A percentile compares a stretch with the other conserved stretches of the same genome.
phyloP scores from a whole-genome alignment of 164 flowering plant species.

The Euptelea pleiosperma region DNA sequence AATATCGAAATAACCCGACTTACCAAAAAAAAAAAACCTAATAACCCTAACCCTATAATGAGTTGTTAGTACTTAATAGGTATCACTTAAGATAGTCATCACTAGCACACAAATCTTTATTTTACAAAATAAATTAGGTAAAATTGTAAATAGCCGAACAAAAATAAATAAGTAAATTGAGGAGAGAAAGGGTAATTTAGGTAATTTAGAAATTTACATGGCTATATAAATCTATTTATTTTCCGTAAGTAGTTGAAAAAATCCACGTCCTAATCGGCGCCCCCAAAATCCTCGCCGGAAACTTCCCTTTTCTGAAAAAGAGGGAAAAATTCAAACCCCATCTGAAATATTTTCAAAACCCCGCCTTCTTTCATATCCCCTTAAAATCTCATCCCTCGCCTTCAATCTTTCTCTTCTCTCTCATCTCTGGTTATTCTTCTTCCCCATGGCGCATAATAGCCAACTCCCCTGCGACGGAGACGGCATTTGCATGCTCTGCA shows the following conservation, averaged over 20 bases:
- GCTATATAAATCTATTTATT: too few species aligned
- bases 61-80: too few species aligned
- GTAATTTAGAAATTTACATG: too few species aligned
- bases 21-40: too few species aligned
- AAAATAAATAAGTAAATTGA: neutral
- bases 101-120: too few species aligned
- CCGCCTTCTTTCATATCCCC: neutral
- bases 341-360: neutral
- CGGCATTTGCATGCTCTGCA: conserved; percentile 73
- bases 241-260: too few species aligned
- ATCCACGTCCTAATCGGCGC: too few species aligned
- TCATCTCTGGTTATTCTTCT: neutral
- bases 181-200: neutral
- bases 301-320: neutral
- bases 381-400: conserved; percentile 1
- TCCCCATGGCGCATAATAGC: conserved; percentile 33
- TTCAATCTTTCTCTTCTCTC: neutral
- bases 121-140: too few species aligned
- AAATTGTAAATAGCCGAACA: too few species aligned
- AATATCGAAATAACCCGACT: too few species aligned
- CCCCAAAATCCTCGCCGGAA: neutral
- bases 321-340: conserved; percentile 4
- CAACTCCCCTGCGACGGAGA: conserved; percentile 80
- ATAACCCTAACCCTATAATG: too few species aligned
- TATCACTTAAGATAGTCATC: too few species aligned